These are phyloP conservation scores for Nicotiana tabacum DNA, from an alignment of 257 asterid genomes.

Conservation along the genomic window DNA sequence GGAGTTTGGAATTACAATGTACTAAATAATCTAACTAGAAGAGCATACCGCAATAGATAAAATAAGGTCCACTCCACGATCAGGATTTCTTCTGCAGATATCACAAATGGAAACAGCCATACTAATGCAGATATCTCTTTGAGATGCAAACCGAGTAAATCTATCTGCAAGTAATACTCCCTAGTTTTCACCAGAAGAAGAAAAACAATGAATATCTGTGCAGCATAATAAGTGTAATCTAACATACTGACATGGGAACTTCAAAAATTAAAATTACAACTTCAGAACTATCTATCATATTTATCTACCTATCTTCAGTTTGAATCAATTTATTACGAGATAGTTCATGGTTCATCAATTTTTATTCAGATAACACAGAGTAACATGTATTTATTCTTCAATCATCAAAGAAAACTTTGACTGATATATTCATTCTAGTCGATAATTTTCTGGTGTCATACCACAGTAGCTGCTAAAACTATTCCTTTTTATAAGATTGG, in stretches of 20 bases:
- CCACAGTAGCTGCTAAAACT: background rate
- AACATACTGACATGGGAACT: background rate
- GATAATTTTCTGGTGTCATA: background rate
- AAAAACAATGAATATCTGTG: background rate
- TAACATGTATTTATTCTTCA: background rate
- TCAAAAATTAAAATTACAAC: background rate
- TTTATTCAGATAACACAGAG: background rate
- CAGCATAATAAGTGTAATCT: background rate
- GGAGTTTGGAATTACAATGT: slow-evolving; percentile 19
- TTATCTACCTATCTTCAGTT: background rate
- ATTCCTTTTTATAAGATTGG: background rate
- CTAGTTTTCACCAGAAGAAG: slow-evolving; percentile 36
- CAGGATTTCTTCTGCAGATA: slow-evolving; percentile 90
- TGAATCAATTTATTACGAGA: background rate
- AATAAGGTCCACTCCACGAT: slow-evolving; percentile 96
- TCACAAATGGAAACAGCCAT: slow-evolving; percentile 82
- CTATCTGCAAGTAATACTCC: slow-evolving; percentile 61
- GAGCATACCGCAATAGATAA: slow-evolving; percentile 80
- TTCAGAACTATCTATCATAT: background rate
- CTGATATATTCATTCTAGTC: background rate
- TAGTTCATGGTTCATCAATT: background rate
- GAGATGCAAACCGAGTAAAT: slow-evolving; percentile 44
- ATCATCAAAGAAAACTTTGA: background rate
- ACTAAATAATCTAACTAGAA: slow-evolving; percentile 23
- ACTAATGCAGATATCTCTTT: slow-evolving; percentile 55